phyloP scores from a whole-genome alignment of 176 grass and related monocot genomes.

The Eragrostis nindensis region DNA sequence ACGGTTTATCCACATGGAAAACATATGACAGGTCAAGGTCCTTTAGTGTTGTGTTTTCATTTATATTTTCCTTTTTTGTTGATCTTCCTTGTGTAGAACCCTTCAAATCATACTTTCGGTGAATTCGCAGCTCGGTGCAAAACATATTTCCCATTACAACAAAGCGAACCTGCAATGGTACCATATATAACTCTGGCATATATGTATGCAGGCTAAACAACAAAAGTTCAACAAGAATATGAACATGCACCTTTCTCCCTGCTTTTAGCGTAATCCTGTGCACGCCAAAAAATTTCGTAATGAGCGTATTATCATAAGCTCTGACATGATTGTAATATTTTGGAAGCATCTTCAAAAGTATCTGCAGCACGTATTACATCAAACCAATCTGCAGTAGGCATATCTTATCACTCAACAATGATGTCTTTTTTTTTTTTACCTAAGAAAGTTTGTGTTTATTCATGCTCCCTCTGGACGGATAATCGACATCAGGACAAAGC shows the following conservation, averaged over 20 bases:
- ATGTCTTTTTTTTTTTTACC: constrained; percentile 19
- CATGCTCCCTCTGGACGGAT: neutral
- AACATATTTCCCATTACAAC: constrained; percentile 99
- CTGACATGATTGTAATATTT: constrained; percentile 96
- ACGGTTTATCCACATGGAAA: constrained; percentile 93
- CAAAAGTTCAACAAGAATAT: constrained; percentile 24
- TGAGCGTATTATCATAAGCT: constrained; percentile 99
- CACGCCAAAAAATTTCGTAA: constrained; percentile 97
- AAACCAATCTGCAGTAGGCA: constrained; percentile 71
- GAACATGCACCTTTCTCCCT: constrained; percentile 67
- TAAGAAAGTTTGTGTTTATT: constrained; percentile 28
- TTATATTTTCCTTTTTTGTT: constrained; percentile 84
- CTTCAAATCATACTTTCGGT: constrained; percentile 93
- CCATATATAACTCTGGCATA: constrained; percentile 29
- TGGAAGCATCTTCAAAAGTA: constrained; percentile 99
- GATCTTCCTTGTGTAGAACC: constrained; percentile 91
- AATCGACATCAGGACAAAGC: neutral
- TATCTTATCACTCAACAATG: constrained; percentile 50
- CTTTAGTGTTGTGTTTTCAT: constrained; percentile 86
- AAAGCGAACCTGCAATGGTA: constrained; percentile 77
- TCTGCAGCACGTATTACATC: constrained; percentile 77
- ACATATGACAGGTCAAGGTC: constrained; percentile 92
- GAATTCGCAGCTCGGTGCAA: constrained; percentile 89
- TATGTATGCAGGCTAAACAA: constrained; percentile 29
- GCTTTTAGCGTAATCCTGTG: constrained; percentile 87